A percentile compares a stretch with the other conserved stretches of the same genome.
Conservation (phyloP, 1,139 yeast genomes). For the Yamadazyma mexicana region DNA sequence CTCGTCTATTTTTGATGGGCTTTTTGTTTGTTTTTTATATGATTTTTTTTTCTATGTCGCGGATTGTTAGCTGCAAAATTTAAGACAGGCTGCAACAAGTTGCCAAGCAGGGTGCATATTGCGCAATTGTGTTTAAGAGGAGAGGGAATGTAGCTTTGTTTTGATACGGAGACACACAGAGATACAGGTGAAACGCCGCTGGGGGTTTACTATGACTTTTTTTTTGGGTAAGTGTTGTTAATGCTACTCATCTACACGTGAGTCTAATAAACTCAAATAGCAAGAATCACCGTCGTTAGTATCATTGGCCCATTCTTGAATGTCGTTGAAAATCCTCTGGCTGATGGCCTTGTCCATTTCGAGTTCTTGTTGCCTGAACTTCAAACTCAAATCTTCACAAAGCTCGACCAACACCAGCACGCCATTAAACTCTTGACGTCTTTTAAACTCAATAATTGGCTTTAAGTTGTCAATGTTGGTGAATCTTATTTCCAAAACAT, state of each 20-base stretch:
- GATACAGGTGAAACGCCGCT: no score
- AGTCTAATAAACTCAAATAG: slow-evolving; percentile 3
- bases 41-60: no score
- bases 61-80: neutral
- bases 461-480: slow-evolving; percentile 59
- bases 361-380: slow-evolving; percentile 63
- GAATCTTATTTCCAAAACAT: slow-evolving; percentile 78
- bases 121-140: no score
- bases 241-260: no score
- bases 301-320: slow-evolving; percentile 58
- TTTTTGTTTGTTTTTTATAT: neutral
- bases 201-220: no score
- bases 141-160: no score
- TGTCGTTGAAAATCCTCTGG: slow-evolving; percentile 51
- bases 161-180: no score
- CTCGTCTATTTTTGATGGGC: neutral
- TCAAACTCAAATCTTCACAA: slow-evolving; percentile 64
- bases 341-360: slow-evolving; percentile 58
- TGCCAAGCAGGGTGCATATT: no score
- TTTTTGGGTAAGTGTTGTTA: no score
- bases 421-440: slow-evolving; percentile 54
- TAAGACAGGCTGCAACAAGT: neutral
- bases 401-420: slow-evolving; percentile 69
- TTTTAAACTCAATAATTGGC: slow-evolving; percentile 68
- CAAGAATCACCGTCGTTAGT: slow-evolving; percentile 36